Evolutionary conservation across 169 alveolate species (phyloP).

Genomic region (Theileria luwenshuni): DNA sequence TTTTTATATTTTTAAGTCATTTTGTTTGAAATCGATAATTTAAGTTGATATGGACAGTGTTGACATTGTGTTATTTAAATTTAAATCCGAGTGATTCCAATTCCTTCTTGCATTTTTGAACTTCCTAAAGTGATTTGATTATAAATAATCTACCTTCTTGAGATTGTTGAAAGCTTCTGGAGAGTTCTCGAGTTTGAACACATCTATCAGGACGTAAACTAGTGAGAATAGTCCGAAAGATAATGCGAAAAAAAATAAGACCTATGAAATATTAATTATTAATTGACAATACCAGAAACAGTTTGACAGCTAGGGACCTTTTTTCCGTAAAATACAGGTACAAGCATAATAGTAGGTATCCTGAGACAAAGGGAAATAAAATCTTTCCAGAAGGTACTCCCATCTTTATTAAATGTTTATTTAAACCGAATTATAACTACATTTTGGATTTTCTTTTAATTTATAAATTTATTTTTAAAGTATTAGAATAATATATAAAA

Average conservation of each 20-base stretch:
- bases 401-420: background rate
- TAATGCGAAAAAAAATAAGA: conserved; percentile 15
- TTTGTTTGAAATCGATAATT: background rate
- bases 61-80: no score
- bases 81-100: conserved; percentile 41
- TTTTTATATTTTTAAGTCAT: background rate
- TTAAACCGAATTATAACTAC: no score
- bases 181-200: conserved; percentile 43
- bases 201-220: conserved; percentile 14
- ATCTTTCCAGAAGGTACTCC: conserved; percentile 25
- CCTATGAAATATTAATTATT: conserved; percentile 13
- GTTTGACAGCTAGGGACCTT: background rate
- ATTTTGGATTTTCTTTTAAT: no score
- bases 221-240: conserved; percentile 24
- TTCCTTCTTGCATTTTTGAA: conserved; percentile 19
- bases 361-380: background rate
- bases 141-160: conserved; percentile 23
- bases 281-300: background rate
- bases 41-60: conserved; percentile 14
- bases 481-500: no score
- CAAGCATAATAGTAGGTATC: background rate
- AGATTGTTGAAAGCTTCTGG: conserved; percentile 29
- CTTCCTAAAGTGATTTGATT: conserved; percentile 25
- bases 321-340: background rate
- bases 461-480: no score